Percentiles rank a stretch among this genome's conserved stretches.
These are phyloP conservation scores for Vachellia pachyceras DNA, from an alignment of 306 rosid genomes.

Conservation along the genomic window DNA sequence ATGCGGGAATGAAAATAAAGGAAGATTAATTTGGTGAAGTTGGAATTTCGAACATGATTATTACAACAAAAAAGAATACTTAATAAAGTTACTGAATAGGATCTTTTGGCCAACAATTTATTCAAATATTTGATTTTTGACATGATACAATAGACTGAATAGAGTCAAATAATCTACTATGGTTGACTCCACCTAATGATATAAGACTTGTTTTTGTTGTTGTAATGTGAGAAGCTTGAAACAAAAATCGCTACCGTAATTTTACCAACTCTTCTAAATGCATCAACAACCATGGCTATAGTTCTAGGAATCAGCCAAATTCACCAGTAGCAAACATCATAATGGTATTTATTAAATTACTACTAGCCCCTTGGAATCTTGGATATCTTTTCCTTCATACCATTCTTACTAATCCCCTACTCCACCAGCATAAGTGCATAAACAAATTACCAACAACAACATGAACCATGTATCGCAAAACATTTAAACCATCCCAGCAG, in stretches of 20 bases:
- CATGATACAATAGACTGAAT: no score
- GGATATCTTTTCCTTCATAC: not conserved
- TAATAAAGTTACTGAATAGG: no score
- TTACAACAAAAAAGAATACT: no score
- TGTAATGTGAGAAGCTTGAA: not conserved
- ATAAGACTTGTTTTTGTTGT: no score
- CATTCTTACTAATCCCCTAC: not conserved
- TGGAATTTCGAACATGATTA: constrained; percentile 13
- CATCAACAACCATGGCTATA: not conserved
- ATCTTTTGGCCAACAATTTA: no score
- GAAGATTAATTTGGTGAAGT: not conserved
- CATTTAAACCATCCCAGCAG: not conserved
- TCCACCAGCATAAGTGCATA: not conserved
- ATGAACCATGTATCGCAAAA: not conserved
- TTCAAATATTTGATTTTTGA: no score
- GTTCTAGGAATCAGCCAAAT: not conserved
- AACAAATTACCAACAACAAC: not conserved
- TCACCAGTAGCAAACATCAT: not conserved
- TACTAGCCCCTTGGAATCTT: not conserved
- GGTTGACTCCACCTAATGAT: no score
- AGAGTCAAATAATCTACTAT: no score
- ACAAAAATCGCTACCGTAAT: not conserved
- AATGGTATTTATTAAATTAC: not conserved
- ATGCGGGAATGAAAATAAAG: not conserved
- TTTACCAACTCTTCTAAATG: not conserved